Evolutionary conservation across 1,284 basidiomycete genomes (phyloP), one percentile per base, ranked within the genome.

Genomic region (Fomitopsis palustris): DNA sequence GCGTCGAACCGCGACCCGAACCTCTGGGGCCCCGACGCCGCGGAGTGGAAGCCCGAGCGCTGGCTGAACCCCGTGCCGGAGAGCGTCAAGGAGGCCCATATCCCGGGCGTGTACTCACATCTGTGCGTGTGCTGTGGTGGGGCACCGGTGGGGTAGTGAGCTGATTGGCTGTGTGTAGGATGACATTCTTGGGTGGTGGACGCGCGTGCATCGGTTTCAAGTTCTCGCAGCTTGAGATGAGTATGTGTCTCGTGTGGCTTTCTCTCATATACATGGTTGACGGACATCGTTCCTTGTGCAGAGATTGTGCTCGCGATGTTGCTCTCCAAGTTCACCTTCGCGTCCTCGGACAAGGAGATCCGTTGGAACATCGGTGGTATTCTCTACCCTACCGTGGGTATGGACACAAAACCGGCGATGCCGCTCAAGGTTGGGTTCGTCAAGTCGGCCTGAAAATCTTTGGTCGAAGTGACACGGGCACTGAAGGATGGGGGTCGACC

Each of bases 1-100:
- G 69, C 70, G 17, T 75, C 84, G 39, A 84, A 86, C 64, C 67
- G 72, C 53, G 59, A 62, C 43, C 29, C 39, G 49, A 54, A 27
- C 1, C 21, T 62, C 8, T 62, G 61, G 61, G 61, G 61, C 29
- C 21, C 47, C 16, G 61, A 62, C 35, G 61, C 61, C 4, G 38
- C 51, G 4, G 57, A 62, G 41, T 62, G 57, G 57, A 58, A 57
- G 39, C 61, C 61, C 14, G 57, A 62, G 54, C 61, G 61, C 54
- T 62, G 61, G 61, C 57, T 62, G n/a, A 29, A 39, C 14, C 59
- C 63, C 3, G 59, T 64, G 17, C 66, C 66, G 2, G 60, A 64
- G n/a, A 42, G 58, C 7, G 61, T 66, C 51, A 57, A 25, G 10
- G 53, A 61, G 7, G 60, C 65, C 8, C 64, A 54, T 23, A 62